Evolutionary conservation across 441 rosid genomes (phyloP).

Genomic region (Erodium moschatum): DNA sequence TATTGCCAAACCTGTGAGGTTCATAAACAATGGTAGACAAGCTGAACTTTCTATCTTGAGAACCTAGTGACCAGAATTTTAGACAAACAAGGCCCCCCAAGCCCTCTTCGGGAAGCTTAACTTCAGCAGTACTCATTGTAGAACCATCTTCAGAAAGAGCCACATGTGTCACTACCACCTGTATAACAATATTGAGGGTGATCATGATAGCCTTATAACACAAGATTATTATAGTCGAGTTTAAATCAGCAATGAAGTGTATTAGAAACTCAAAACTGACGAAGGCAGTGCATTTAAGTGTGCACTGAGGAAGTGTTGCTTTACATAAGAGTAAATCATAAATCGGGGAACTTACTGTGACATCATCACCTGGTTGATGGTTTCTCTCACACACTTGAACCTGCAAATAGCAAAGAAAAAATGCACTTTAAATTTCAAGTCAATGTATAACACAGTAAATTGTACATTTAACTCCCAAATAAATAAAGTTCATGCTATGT

Average conservation of each 20-base stretch:
- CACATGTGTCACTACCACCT: constrained; percentile 68
- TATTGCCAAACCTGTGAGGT: constrained; percentile 65
- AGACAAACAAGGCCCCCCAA: constrained; percentile 81
- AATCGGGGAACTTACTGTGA: constrained; percentile 48
- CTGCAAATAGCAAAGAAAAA: constrained; percentile 31
- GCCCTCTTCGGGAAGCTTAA: constrained; percentile 80
- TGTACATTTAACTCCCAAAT: not conserved
- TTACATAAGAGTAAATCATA: constrained; percentile 12
- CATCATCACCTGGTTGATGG: constrained; percentile 88
- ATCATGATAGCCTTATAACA: not conserved
- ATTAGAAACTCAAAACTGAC: not conserved
- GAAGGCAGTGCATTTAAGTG: not conserved
- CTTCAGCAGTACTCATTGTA: constrained; percentile 72
- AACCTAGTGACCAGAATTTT: constrained; percentile 65
- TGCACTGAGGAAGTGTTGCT: not conserved
- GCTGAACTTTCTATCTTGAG: constrained; percentile 53
- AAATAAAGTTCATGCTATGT: not conserved
- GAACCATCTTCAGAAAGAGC: constrained; percentile 81
- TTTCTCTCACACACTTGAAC: constrained; percentile 92
- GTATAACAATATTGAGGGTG: constrained; percentile 21
- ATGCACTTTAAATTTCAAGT: constrained; percentile 23
- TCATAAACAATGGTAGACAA: constrained; percentile 80
- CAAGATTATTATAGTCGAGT: not conserved
- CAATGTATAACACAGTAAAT: not conserved
- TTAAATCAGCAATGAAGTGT: constrained; percentile 4